Conservation (phyloP, 306 rosid species). For the Corylus avellana region DNA sequence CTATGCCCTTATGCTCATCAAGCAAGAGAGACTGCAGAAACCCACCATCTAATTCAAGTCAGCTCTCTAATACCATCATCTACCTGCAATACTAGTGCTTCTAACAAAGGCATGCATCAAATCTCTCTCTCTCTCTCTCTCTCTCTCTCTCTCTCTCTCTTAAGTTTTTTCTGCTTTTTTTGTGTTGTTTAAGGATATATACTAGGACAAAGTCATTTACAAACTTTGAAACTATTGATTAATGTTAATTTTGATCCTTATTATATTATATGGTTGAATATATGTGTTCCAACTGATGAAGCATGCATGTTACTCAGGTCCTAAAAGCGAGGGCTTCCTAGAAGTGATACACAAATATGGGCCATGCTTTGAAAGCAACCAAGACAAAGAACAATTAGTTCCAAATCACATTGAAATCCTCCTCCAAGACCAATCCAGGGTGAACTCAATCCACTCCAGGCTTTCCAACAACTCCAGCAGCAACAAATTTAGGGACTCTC, state of each 20-base stretch:
- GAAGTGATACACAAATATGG: conserved; percentile 39
- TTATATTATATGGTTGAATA: too few species aligned
- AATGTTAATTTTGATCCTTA: too few species aligned
- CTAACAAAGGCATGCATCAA: conserved; percentile 25
- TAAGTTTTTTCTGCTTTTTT: too few species aligned
- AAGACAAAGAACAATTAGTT: neutral
- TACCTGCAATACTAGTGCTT: conserved; percentile 12
- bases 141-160: too few species aligned
- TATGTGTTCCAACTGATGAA: too few species aligned
- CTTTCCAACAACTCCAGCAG: neutral
- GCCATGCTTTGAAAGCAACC: conserved; percentile 28
- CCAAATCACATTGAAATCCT: conserved; percentile 16
- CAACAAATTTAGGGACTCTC: neutral
- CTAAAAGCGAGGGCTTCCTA: neutral
- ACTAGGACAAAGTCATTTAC: too few species aligned
- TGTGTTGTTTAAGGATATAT: too few species aligned
- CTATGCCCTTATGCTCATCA: conserved; percentile 9
- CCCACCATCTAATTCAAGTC: neutral
- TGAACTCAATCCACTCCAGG: conserved; percentile 10
- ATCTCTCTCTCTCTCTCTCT: conserved; percentile 7
- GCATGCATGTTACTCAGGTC: neutral
- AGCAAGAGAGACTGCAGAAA: conserved; percentile 9
- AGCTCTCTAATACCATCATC: conserved; percentile 27
- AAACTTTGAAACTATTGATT: too few species aligned
- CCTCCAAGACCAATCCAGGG: conserved; percentile 24